Base-by-base conservation (phyloP, 2,329 filamentous ascomycete genomes). In the Neurospora crassa region DNA sequence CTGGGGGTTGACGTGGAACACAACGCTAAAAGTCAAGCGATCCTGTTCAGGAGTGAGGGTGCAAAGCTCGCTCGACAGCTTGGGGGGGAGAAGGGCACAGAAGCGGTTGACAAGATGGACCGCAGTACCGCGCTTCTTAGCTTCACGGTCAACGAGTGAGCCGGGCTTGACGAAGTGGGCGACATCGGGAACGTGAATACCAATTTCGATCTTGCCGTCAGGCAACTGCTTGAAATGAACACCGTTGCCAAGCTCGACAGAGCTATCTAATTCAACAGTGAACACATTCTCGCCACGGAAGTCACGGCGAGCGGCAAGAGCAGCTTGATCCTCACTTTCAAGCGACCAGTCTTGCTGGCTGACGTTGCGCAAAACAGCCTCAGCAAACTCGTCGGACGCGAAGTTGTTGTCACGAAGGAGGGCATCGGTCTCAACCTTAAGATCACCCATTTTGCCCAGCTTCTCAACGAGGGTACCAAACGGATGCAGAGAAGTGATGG, bases 371-470 rank as follows among this genome's bases (percentile, higher is more conserved):
- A 97, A 84, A 68, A 99, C 96, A 71, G 96, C 95, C 78, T 99
- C 96, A 5, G 95, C 97, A 81, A 99, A 99, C 75, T 98, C 96
- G 78, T 99, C 96, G 0, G 94, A 94, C 16, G 92, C 92, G 79
- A 99, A 99, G 84, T 99, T 99, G 87, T 99, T 99, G 84, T 99
- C 96, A 73, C 96, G 91, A 69, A 99, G 88, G 71, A 99, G 88
- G 71, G 96, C 96, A 83, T 99, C 96, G 2, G 96, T 99, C 83
- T 99, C 96, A 71, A 99, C 95, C 84, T 94, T 97, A 76, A 97
- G 87, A 79, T 99, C 94, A 75, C 96, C 96, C 92, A 98, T 98
- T 80, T 93, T 93, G 74, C 96, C 96, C 70, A 99, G 90, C 82
- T 97, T 93, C 83, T 99, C 96, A 70, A 98, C 94, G 67, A 99